phyloP scores from a whole-genome alignment of 805 yeast genomes.

The Alloascoidea hylecoeti region DNA sequence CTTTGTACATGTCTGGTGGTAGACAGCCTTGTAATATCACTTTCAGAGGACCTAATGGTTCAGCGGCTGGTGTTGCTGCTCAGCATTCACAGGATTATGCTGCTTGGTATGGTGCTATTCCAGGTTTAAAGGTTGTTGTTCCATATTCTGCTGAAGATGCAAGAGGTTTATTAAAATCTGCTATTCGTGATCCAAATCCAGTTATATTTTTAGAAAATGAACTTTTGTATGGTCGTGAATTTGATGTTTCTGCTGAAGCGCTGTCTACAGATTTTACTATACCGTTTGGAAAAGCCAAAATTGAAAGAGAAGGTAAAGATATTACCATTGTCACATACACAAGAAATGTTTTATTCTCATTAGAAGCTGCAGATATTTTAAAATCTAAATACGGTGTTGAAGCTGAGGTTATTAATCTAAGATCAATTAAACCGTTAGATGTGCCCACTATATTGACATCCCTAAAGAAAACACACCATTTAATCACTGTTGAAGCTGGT shows the following conservation, averaged over 20 bases:
- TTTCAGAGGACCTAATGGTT: conserved; percentile 94
- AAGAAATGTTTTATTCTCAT: conserved; percentile 64
- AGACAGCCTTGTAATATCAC: conserved; percentile 82
- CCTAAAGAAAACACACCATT: conserved; percentile 92
- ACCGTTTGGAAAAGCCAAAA: conserved; percentile 82
- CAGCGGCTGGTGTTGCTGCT: conserved; percentile 95
- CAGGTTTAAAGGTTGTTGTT: conserved; percentile 83
- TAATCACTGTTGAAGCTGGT: conserved; percentile 92
- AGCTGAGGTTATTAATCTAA: conserved; percentile 78
- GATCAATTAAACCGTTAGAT: conserved; percentile 89
- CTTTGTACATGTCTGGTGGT: conserved; percentile 91
- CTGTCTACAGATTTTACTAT: conserved; percentile 70
- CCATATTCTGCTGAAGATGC: conserved; percentile 88
- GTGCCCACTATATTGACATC: conserved; percentile 73
- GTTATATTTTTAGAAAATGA: conserved; percentile 88
- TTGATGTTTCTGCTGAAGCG: conserved; percentile 82
- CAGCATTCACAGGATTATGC: conserved; percentile 93
- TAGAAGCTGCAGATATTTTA: conserved; percentile 72
- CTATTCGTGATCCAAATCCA: conserved; percentile 92
- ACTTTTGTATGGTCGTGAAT: conserved; percentile 68
- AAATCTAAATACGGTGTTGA: conserved; percentile 66
- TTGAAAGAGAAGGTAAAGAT: conserved; percentile 75
- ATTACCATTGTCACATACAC: conserved; percentile 74
- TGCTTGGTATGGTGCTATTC: conserved; percentile 89
- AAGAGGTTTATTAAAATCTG: conserved; percentile 80